Evolutionary conservation across 306 rosid genomes (phyloP).

Genomic region (Rosa lucieae): DNA sequence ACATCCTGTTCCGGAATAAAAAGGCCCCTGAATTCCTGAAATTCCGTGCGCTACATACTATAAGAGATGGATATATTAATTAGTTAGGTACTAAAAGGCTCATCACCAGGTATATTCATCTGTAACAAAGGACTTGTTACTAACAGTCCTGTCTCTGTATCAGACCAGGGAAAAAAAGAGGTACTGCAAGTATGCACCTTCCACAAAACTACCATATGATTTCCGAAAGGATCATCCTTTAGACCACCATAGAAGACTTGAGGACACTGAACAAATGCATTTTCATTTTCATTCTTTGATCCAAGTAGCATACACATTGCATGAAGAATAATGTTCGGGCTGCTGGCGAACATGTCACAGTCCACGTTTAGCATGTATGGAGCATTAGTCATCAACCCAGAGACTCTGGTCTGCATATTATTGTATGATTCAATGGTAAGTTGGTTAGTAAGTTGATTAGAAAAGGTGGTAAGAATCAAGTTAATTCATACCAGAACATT

Average conservation of each 20-base stretch:
- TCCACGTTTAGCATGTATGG: conserved; percentile 68
- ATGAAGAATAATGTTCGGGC: conserved; percentile 48
- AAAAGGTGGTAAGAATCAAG: background rate
- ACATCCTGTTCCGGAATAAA: conserved; percentile 52
- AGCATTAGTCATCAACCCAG: conserved; percentile 75
- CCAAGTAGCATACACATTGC: conserved; percentile 57
- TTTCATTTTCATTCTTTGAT: conserved; percentile 39
- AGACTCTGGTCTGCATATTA: conserved; percentile 52
- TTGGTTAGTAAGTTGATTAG: background rate
- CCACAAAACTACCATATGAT: conserved; percentile 31
- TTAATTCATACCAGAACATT: conserved; percentile 52
- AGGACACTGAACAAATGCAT: conserved; percentile 59
- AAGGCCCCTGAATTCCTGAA: conserved; percentile 45
- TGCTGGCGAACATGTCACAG: conserved; percentile 70
- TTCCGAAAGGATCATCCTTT: conserved; percentile 72
- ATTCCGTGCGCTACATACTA: conserved; percentile 35
- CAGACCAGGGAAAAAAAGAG: background rate
- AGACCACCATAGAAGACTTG: conserved; percentile 50
- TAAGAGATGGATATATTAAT: background rate
- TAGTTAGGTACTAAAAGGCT: background rate
- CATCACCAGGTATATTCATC: background rate
- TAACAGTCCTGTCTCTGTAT: background rate
- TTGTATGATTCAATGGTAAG: background rate
- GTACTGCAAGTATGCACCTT: conserved; percentile 13
- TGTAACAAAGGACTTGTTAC: background rate